Base-by-base conservation (phyloP, 495 filamentous ascomycete species). In the Physcia stellaris region DNA sequence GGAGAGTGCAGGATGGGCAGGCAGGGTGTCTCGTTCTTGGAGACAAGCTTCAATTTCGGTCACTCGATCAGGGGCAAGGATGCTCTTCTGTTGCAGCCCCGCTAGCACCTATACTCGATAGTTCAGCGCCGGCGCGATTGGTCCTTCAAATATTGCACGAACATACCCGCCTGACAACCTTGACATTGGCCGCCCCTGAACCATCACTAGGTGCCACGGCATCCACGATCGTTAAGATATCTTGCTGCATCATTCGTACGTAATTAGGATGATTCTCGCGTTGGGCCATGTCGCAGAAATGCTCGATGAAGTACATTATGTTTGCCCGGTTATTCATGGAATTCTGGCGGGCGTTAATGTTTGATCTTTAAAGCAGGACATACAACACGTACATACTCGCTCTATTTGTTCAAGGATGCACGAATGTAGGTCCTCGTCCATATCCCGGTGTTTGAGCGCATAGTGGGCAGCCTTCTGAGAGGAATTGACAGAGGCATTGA, bases 261-360 rank as follows among this genome's bases (percentile, higher is more conserved):
- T 86, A 96, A 19, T 83, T 75, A 13, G 63, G 53, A 49, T 86
- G 72, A 41, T 76, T 69, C 40, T 93, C 83, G 35, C 75, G 75
- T 13, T 72, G 67, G 12, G 83, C 79, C 66, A 85, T 73, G 51
- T 95, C 88, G 59, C 88, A 84, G 39, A 99, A 79, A 44, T 86
- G 79, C 55, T 96, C 88, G 53, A 96, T 77, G 64, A 99, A 96
- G 62, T 90, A 96, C 81, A 99, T 88, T 57, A 99, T 94, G 52
- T 99, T 99, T 22, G 93, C 92, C 31, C 88, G 69, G 32, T 77
- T 94, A 62, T 99, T 99, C 80, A 96, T 92, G 45, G 79, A 84
- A 50, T 82, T 92, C 73, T 88, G 39, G 22, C 7, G 9, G 6
- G 9, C 22, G 20, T 20, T 27, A 17, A 46, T 44, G 12, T 9